Percentiles rank a stretch among this genome's conserved stretches.
phyloP scores from a whole-genome alignment of 2,329 filamentous ascomycete genomes.

The Talaromyces funiculosus region DNA sequence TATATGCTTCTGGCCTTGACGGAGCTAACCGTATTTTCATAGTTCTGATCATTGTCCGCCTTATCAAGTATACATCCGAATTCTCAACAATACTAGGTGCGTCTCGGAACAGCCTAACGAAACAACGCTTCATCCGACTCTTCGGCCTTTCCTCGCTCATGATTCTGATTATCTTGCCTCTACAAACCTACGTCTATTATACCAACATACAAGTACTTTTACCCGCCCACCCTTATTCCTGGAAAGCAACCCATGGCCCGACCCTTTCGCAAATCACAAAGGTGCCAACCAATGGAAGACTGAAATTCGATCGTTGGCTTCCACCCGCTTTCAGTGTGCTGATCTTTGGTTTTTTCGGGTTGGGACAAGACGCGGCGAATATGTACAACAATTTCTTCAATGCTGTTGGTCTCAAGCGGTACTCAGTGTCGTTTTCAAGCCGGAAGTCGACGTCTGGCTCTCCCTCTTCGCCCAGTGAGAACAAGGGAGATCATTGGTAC shows the following conservation, averaged over 20 bases:
- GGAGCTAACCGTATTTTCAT: neutral
- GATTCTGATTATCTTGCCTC: conserved; percentile 50
- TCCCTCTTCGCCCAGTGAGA: neutral
- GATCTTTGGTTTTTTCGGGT: conserved; percentile 60
- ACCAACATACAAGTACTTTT: conserved; percentile 33
- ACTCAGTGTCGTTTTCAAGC: conserved; percentile 23
- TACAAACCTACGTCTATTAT: conserved; percentile 48
- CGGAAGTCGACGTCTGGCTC: neutral
- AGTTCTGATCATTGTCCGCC: conserved; percentile 57
- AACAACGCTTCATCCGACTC: conserved; percentile 56
- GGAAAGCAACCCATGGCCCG: conserved; percentile 48
- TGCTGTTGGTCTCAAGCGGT: conserved; percentile 36
- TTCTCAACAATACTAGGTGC: conserved; percentile 53
- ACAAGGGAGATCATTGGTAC: conserved; percentile 5
- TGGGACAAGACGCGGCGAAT: conserved; percentile 54
- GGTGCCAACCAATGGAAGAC: conserved; percentile 39
- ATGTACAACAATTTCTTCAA: conserved; percentile 48
- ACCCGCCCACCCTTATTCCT: conserved; percentile 46
- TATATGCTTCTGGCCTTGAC: neutral
- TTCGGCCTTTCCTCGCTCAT: conserved; percentile 49
- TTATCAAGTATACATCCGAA: conserved; percentile 54
- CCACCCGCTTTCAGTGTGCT: conserved; percentile 50
- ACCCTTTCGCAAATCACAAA: conserved; percentile 48
- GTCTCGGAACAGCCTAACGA: conserved; percentile 47
- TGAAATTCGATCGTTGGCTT: conserved; percentile 54